Conservation (phyloP, 371 early-diverging fungal species). For the Capillidium rhysosporum region DNA sequence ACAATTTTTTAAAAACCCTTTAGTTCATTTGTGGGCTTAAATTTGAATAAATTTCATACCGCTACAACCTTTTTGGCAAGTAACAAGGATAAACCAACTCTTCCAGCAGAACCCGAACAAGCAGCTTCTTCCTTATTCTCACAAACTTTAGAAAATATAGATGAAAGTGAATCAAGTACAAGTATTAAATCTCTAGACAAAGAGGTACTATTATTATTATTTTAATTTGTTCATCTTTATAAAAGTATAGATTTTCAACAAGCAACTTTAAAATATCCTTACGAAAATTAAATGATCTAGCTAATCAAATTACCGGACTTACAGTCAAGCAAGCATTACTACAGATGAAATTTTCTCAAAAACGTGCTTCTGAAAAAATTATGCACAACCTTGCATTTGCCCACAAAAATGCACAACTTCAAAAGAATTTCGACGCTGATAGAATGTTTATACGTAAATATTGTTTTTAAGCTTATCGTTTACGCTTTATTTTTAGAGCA, state of each 20-base stretch:
- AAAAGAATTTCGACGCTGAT: conserved; percentile 40
- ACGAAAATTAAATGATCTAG: conserved; percentile 65
- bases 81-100: neutral
- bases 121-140: neutral
- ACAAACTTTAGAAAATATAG: neutral
- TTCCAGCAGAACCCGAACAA: neutral
- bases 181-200: neutral
- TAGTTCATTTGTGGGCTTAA: neutral
- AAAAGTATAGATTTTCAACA: conserved; percentile 43
- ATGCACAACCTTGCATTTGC: conserved; percentile 52
- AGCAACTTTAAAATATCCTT: conserved; percentile 52
- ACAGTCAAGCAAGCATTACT: conserved; percentile 57
- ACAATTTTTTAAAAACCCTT: neutral
- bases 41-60: neutral
- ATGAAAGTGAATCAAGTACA: neutral
- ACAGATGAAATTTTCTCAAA: conserved; percentile 73
- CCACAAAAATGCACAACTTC: conserved; percentile 40
- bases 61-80: neutral
- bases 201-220: conserved; percentile 1
- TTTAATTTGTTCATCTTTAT: too few relatives aligned
- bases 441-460: conserved; percentile 26
- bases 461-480: too few relatives aligned
- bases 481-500: too few relatives aligned
- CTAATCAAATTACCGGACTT: conserved; percentile 61
- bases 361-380: conserved; percentile 48